Conservation (phyloP, 129 eudicot species). For the Solidago caesia region DNA sequence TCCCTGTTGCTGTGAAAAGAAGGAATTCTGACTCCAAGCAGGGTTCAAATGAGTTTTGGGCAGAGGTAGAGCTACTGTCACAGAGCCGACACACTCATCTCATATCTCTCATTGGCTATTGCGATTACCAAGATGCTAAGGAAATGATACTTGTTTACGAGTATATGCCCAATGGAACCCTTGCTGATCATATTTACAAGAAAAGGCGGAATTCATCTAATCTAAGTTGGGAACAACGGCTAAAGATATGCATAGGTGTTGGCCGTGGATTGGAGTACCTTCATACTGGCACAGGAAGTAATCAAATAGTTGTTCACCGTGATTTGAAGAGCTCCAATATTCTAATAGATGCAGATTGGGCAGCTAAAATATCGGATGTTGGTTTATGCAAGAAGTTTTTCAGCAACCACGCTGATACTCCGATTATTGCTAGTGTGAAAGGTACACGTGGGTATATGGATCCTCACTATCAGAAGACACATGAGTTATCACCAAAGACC, state of each 20-base stretch:
- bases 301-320: background rate
- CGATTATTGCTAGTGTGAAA: slow-evolving; percentile 1
- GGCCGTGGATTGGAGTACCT: slow-evolving; percentile 14
- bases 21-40: slow-evolving; percentile 5
- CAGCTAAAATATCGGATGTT: slow-evolving; percentile 5
- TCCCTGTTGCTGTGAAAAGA: background rate
- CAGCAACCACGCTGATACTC: background rate
- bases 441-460: slow-evolving; percentile 7
- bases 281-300: background rate
- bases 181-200: slow-evolving; percentile 1
- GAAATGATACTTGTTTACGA: no score
- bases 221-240: slow-evolving; percentile 4
- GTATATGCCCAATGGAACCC: background rate
- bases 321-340: slow-evolving; percentile 11
- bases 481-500: background rate
- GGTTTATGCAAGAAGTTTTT: slow-evolving; percentile 1
- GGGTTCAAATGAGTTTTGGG: background rate
- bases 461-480: background rate
- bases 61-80: background rate
- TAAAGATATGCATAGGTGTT: slow-evolving; percentile 13
- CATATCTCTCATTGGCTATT: slow-evolving; percentile 3
- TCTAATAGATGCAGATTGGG: background rate
- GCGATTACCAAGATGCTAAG: background rate
- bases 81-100: background rate
- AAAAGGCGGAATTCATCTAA: background rate